phyloP scores from a whole-genome alignment of 192 early-diverging fungal genomes.

The Coemansia aciculifera region DNA sequence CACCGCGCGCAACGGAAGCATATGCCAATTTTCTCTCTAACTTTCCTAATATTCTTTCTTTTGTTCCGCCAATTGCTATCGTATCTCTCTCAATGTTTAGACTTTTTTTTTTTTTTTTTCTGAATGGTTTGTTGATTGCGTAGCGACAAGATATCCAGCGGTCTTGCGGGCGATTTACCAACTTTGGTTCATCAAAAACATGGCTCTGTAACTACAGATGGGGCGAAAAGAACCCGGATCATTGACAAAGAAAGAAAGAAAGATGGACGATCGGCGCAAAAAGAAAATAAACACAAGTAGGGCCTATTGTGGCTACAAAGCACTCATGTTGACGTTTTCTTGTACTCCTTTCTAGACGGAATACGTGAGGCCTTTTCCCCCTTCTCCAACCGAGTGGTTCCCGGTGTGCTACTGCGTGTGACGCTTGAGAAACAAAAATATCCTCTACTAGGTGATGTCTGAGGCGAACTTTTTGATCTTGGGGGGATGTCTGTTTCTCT shows the following conservation, averaged over 20 bases:
- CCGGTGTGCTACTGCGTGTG: neutral
- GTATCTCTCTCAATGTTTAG: neutral
- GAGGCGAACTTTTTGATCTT: neutral
- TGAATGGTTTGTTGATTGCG: no score
- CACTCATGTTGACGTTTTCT: constrained; percentile 3
- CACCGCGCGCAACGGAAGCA: constrained; percentile 8
- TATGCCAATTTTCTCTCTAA: constrained; percentile 6
- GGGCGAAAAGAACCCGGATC: neutral
- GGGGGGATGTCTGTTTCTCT: neutral
- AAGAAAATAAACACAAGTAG: neutral
- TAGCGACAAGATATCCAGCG: no score
- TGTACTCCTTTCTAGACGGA: constrained; percentile 3
- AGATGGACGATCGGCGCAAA: neutral
- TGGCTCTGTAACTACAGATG: neutral
- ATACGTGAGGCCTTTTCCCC: neutral
- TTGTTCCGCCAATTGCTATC: constrained; percentile 10
- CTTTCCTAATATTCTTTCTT: neutral
- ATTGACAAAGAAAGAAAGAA: neutral
- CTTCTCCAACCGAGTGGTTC: neutral
- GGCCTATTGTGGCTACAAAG: neutral
- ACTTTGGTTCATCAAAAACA: neutral
- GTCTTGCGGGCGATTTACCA: neutral
- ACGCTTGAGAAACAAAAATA: neutral
- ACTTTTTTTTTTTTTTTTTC: no score
- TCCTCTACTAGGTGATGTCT: neutral